Evolutionary conservation across 768 basidiomycete genomes (phyloP), one percentile per base, ranked within the genome.

Genomic region (Auricularia cornea): DNA sequence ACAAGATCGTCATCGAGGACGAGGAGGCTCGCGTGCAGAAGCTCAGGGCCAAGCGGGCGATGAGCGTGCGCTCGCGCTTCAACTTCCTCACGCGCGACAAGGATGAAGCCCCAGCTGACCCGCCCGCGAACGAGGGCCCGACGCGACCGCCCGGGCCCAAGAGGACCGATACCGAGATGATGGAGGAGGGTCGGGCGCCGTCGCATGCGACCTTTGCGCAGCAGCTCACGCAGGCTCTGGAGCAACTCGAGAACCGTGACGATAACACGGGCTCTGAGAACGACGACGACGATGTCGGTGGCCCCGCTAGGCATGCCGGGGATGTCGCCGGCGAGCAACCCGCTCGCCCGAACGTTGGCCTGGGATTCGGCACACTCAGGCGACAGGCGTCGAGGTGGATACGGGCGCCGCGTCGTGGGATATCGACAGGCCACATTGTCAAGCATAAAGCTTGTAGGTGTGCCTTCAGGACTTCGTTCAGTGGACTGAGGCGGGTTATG

Each of bases 311-410:
- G 11, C 62, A 59, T 44, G 61, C 68, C 44, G 71, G 75, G 62
- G 52, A 59, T 11, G 30, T 59, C 6, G 67, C 59, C 4, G 52
- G 23, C 29, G 40, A 65, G 18, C 69, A 72, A 81, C 62, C 77
- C 83, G 62, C 75, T 84, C 70, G 80, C 84, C 66, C 74, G 12
- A 48, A 18, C 44, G 35, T 38, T 38, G 35, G 35, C 35, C 16
- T 38, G 35, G 35, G 35, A 8, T 38, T 38, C 16, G 35, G 35
- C 16, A 38, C 35, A 14, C 35, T 48, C 12, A 48, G 23, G 44
- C 10, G 44, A 20, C 35, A 38, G 35, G 35, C 84, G 62, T 82
- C 82, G 69, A 77, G 78, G 30, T 70, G 79, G 61, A 72, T 77
- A 44, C 65, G 60, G 10, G 67, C 52, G 16, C 64, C 64, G 30